A percentile compares a stretch with the other conserved stretches of the same genome.
Evolutionary conservation across 495 filamentous ascomycete species (phyloP).

Genomic region (Jackrogersella minutella): DNA sequence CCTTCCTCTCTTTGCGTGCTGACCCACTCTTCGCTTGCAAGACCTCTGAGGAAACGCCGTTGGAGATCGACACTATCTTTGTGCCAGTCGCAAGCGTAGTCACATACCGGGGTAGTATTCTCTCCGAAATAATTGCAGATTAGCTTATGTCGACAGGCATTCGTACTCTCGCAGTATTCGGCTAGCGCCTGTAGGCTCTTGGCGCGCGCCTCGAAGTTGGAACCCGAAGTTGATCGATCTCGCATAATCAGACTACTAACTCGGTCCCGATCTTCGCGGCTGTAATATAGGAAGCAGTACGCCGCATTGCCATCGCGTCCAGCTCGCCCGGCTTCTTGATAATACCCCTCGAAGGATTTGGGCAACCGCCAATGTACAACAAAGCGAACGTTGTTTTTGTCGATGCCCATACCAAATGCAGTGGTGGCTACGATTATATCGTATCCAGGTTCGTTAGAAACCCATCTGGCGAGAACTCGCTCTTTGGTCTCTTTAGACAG

Average conservation of each 20-base stretch:
- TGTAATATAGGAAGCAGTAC: conserved; percentile 88
- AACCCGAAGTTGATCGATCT: conserved; percentile 45
- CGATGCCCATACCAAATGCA: conserved; percentile 97
- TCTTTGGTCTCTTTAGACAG: conserved; percentile 68
- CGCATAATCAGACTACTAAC: conserved; percentile 64
- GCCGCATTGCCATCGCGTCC: conserved; percentile 88
- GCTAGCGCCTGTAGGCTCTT: conserved; percentile 67
- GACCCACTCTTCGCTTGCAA: conserved; percentile 77
- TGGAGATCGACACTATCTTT: conserved; percentile 74
- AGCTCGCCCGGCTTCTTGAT: conserved; percentile 93
- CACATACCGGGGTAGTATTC: conserved; percentile 65
- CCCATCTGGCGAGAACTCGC: conserved; percentile 74
- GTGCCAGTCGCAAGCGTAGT: conserved; percentile 90
- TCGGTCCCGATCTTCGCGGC: conserved; percentile 80
- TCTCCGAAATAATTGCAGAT: conserved; percentile 89
- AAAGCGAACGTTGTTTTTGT: conserved; percentile 91
- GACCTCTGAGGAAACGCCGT: conserved; percentile 65
- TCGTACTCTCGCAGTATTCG: conserved; percentile 80
- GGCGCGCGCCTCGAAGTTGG: conserved; percentile 49
- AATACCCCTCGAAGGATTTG: conserved; percentile 93
- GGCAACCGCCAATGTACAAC: conserved; percentile 93
- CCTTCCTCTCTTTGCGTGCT: conserved; percentile 73
- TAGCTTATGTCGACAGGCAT: conserved; percentile 74
- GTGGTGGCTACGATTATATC: conserved; percentile 94
- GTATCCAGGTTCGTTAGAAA: conserved; percentile 74